A percentile compares a stretch with the other conserved stretches of the same genome.
phyloP scores from a whole-genome alignment of 257 asterid genomes.

The Misopates orontium region DNA sequence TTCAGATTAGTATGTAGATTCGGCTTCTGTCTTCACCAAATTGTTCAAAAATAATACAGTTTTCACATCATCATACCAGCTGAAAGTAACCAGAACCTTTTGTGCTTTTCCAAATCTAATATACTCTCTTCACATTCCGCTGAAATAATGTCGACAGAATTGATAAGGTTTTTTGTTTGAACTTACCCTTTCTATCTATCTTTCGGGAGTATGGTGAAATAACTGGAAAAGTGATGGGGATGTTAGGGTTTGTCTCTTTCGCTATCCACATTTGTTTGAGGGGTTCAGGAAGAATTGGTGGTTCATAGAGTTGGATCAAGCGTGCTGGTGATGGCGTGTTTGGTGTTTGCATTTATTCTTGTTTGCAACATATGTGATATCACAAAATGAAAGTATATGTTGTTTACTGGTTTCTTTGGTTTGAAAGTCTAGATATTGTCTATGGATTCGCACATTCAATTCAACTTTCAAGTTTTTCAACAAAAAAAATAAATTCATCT shows the following conservation, averaged over 20 bases:
- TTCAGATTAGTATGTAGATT: slow-evolving; percentile 1
- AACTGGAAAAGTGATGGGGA: neutral
- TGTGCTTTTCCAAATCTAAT: neutral
- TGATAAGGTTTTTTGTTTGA: neutral
- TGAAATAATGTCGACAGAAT: neutral
- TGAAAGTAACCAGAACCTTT: slow-evolving; percentile 14
- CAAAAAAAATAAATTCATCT: no score
- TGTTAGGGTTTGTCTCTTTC: neutral
- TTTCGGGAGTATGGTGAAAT: neutral
- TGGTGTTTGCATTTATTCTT: neutral
- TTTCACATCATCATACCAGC: no score
- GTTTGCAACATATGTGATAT: neutral
- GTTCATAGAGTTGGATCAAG: no score
- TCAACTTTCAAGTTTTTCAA: no score
- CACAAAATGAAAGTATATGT: neutral
- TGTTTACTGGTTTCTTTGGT: neutral
- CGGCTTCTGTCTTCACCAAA: slow-evolving; percentile 2
- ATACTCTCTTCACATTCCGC: slow-evolving; percentile 14
- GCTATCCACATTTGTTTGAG: slow-evolving; percentile 1
- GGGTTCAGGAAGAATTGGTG: neutral
- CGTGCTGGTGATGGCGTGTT: neutral
- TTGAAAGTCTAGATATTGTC: neutral
- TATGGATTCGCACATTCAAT: neutral
- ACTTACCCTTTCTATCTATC: neutral
- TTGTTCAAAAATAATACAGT: neutral